Percentiles rank a stretch among this genome's conserved stretches.
Conservation (phyloP, 768 basidiomycete species). For the Auricularia heimuer region DNA sequence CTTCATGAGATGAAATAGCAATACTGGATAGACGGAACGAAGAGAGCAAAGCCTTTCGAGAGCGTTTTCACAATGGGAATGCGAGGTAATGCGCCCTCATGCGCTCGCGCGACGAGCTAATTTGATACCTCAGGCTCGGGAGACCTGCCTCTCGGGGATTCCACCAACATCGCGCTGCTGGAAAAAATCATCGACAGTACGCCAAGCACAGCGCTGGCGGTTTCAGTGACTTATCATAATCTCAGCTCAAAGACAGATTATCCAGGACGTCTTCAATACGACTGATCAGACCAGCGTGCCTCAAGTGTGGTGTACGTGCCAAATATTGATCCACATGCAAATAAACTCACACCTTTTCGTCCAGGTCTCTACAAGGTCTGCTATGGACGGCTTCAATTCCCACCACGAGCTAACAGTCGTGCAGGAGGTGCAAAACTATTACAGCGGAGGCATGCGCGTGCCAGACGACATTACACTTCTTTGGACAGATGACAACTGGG, state of each 20-base stretch:
- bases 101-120: not conserved
- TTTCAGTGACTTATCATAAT: not conserved
- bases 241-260: slow-evolving; percentile 40
- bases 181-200: slow-evolving; percentile 36
- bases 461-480: slow-evolving; percentile 57
- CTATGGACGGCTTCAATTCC: not conserved
- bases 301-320: slow-evolving; percentile 44
- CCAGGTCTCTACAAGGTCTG: slow-evolving; percentile 21
- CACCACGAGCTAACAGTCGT: not conserved
- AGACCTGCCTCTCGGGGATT: slow-evolving; percentile 39
- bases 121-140: slow-evolving; percentile 21
- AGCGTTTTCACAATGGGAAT: slow-evolving; percentile 60
- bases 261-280: slow-evolving; percentile 41
- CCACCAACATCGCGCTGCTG: slow-evolving; percentile 41
- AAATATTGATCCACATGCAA: not conserved
- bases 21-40: slow-evolving; percentile 43
- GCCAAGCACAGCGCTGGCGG: not conserved
- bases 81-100: slow-evolving; percentile 28
- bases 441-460: slow-evolving; percentile 36
- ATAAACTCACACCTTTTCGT: not conserved
- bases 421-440: slow-evolving; percentile 1
- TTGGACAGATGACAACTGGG: slow-evolving; percentile 36
- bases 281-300: slow-evolving; percentile 35
- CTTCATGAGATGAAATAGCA: not conserved
- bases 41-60: slow-evolving; percentile 51